phyloP scores from a whole-genome alignment of 164 flowering plant genomes.

The Vitis labrusca region DNA sequence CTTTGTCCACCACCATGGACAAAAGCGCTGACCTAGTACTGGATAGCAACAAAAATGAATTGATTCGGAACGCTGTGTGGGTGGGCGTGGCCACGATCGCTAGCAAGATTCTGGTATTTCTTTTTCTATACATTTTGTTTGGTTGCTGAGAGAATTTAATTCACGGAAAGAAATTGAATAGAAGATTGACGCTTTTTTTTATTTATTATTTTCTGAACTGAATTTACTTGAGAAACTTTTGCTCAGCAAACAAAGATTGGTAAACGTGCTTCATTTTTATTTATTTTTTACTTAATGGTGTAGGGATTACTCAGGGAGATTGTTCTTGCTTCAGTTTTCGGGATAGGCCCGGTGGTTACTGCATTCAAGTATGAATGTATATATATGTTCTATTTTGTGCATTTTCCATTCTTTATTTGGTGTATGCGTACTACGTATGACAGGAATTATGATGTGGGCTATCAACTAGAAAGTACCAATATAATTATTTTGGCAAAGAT shows the following conservation, averaged over 20 bases:
- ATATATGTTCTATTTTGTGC: neutral
- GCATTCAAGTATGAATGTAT: conserved; percentile 21
- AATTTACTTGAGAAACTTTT: neutral
- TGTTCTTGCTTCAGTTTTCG: conserved; percentile 32
- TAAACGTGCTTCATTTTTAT: neutral
- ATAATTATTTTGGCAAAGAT: neutral
- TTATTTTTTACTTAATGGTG: neutral
- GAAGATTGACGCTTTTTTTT: neutral
- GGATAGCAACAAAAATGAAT: neutral
- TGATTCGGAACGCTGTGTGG: conserved; percentile 7
- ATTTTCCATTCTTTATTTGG: too few relatives aligned
- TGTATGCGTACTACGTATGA: too few relatives aligned
- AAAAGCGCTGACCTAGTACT: too few relatives aligned
- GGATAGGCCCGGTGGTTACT: conserved; percentile 33
- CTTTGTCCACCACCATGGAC: too few relatives aligned
- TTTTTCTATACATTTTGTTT: neutral
- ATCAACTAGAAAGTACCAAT: neutral
- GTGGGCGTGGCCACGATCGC: conserved; percentile 24
- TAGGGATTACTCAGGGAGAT: conserved; percentile 37
- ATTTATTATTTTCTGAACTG: neutral
- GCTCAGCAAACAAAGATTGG: neutral
- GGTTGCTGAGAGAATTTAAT: neutral
- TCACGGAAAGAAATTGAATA: neutral
- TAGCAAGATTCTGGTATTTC: conserved; percentile 30
- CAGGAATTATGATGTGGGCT: too few relatives aligned